These are phyloP conservation scores for Kwoniella sp. DNA, from an alignment of 768 basidiomycete genomes.

Conservation along the genomic window DNA sequence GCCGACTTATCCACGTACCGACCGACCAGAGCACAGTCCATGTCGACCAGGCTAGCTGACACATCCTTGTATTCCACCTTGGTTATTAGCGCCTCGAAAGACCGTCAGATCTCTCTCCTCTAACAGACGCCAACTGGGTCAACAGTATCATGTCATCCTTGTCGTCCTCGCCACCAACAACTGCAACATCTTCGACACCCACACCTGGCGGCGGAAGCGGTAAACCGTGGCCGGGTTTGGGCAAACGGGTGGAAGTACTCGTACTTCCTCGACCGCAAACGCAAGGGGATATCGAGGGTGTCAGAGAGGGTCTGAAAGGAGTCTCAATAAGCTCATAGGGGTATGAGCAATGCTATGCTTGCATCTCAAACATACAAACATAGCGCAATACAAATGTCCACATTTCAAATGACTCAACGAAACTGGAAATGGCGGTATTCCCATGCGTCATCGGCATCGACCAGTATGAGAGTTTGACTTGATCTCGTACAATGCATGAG, in stretches of 20 bases:
- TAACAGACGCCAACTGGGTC: constrained; percentile 85
- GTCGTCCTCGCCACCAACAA: constrained; percentile 32
- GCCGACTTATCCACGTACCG: background rate
- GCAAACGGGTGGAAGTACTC: constrained; percentile 65
- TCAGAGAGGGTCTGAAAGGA: constrained; percentile 11
- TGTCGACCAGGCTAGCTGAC: background rate
- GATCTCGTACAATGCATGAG: too few species aligned
- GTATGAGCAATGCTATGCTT: background rate
- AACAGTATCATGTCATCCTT: constrained; percentile 39
- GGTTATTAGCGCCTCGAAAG: constrained; percentile 48
- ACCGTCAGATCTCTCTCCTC: constrained; percentile 73
- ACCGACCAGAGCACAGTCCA: background rate
- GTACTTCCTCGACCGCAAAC: constrained; percentile 34
- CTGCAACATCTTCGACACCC: constrained; percentile 60
- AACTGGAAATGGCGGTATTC: background rate
- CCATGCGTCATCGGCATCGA: too few species aligned
- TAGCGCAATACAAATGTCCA: too few species aligned
- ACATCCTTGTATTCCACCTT: background rate
- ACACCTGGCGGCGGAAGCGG: constrained; percentile 60
- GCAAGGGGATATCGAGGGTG: constrained; percentile 19
- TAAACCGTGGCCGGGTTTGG: constrained; percentile 84
- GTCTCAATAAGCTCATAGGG: constrained; percentile 6
- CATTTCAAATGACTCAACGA: too few species aligned
- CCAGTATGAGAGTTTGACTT: too few species aligned
- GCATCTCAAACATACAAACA: too few species aligned